phyloP scores from a whole-genome alignment of 306 rosid genomes.

The Hippophae gyantsensis region DNA sequence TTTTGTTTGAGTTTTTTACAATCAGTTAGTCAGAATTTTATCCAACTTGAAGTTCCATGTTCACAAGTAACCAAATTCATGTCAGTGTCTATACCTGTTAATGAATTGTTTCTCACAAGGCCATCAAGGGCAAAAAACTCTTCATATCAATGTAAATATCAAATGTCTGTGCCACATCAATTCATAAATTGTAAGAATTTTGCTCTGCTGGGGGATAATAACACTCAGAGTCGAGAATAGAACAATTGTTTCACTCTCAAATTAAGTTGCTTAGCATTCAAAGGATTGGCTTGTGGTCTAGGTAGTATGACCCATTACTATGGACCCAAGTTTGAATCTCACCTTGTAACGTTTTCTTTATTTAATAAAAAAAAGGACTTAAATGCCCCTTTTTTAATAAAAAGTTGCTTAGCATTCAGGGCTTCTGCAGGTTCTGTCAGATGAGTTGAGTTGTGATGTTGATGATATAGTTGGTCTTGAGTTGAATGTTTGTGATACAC shows the following conservation, averaged over 20 bases:
- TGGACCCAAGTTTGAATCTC: no score
- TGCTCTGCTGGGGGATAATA: no score
- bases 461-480: slow-evolving; percentile 73
- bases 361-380: no score
- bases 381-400: no score
- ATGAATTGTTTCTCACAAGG: slow-evolving; percentile 2
- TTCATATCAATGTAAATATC: no score
- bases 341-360: no score
- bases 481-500: slow-evolving; percentile 87
- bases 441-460: slow-evolving; percentile 60
- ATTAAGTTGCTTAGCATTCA: neutral
- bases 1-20: slow-evolving; percentile 4
- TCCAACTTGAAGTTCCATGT: neutral
- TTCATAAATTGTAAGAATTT: no score
- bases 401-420: no score
- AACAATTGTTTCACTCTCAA: slow-evolving; percentile 3
- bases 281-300: no score
- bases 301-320: no score
- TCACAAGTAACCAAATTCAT: neutral
- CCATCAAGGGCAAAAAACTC: neutral
- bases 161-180: no score
- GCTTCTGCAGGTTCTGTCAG: slow-evolving; percentile 48
- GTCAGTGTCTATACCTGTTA: neutral
- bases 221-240: no score
- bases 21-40: neutral